A percentile compares a stretch with the other conserved stretches of the same genome.
These are phyloP conservation scores for Populus alba DNA, from an alignment of 345 rosid genomes.

Conservation along the genomic window DNA sequence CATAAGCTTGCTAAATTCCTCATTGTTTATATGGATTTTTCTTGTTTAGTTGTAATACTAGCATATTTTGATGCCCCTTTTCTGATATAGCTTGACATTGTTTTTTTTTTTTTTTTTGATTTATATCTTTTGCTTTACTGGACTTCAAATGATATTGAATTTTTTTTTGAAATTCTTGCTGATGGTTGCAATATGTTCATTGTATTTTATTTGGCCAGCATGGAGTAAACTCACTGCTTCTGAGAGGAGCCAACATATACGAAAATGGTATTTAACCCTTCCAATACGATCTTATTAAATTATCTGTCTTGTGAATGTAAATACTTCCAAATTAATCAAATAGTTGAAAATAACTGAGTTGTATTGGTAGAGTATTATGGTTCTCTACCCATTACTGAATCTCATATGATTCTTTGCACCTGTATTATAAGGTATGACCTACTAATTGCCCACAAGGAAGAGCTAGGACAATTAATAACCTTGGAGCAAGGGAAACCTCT, in stretches of 20 bases:
- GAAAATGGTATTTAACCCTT: slow-evolving; percentile 59
- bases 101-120: not conserved
- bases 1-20: too few relatives aligned
- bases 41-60: too few relatives aligned
- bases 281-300: not conserved
- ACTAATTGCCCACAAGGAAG: slow-evolving; percentile 76
- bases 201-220: slow-evolving; percentile 39
- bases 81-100: not conserved
- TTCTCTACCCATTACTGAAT: not conserved
- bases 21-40: too few relatives aligned
- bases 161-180: not conserved
- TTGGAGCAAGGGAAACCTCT: slow-evolving; percentile 97
- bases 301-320: not conserved
- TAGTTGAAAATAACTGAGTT: not conserved
- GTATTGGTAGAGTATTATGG: not conserved
- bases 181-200: not conserved
- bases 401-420: slow-evolving; percentile 5
- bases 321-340: slow-evolving; percentile 1
- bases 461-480: slow-evolving; percentile 89
- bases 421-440: slow-evolving; percentile 70
- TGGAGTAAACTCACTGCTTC: slow-evolving; percentile 88
- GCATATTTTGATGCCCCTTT: too few relatives aligned
- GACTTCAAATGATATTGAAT: not conserved
- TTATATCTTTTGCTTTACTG: not conserved
- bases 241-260: slow-evolving; percentile 72